These are phyloP conservation scores for Naganishia kalamii DNA, from an alignment of 768 basidiomycete genomes.

Conservation along the genomic window DNA sequence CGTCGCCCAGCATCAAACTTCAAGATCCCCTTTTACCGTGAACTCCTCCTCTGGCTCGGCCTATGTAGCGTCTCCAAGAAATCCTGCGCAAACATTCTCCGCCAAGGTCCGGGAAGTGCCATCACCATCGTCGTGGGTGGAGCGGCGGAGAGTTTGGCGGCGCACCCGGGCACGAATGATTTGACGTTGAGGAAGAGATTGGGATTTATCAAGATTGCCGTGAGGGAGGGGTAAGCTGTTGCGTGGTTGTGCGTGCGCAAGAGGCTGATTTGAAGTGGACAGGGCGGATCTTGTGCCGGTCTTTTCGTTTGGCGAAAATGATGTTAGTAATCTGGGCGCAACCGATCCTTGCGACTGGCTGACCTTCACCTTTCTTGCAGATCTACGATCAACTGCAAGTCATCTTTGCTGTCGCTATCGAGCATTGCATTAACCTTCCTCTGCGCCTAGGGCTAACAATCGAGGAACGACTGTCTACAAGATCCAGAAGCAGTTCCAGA, in stretches of 20 bases:
- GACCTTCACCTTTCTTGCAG: conserved; percentile 48
- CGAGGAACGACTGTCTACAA: conserved; percentile 80
- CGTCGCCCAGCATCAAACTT: conserved; percentile 64
- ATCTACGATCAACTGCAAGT: conserved; percentile 86
- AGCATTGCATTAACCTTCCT: background rate
- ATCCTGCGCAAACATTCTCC: conserved; percentile 85
- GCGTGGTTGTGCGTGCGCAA: too few relatives aligned
- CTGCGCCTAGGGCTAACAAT: conserved; percentile 57
- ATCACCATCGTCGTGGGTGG: conserved; percentile 96
- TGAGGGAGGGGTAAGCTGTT: conserved; percentile 38
- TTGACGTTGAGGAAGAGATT: conserved; percentile 56
- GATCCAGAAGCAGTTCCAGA: conserved; percentile 85
- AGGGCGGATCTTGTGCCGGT: conserved; percentile 95
- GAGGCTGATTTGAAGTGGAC: background rate
- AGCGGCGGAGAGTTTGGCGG: conserved; percentile 86
- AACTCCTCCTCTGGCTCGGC: conserved; percentile 77
- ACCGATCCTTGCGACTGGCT: background rate
- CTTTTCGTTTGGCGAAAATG: conserved; percentile 98
- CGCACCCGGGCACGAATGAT: conserved; percentile 91
- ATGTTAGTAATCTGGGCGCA: conserved; percentile 56
- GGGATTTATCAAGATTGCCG: conserved; percentile 77
- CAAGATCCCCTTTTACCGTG: conserved; percentile 84
- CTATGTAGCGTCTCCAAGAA: conserved; percentile 86
- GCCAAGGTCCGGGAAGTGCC: conserved; percentile 52
- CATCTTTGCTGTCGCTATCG: background rate